These are phyloP conservation scores for Austroboletus eburneus DNA, from an alignment of 768 basidiomycete species.

Conservation along the genomic window DNA sequence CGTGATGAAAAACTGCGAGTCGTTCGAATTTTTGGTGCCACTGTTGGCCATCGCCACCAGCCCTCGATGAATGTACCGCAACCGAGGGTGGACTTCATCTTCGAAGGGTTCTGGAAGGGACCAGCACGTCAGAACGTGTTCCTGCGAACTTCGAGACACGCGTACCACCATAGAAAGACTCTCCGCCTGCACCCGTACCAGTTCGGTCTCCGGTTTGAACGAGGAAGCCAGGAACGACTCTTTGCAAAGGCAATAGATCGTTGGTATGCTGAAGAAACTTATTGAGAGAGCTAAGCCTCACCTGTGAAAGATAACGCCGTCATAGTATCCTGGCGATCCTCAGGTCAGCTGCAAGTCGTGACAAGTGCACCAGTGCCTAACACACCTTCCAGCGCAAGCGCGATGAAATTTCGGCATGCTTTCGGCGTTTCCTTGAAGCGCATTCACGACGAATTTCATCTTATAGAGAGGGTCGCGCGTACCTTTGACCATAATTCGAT, in stretches of 20 bases:
- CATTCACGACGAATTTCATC: not conserved
- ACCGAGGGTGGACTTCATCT: conserved; percentile 89
- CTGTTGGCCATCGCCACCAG: conserved; percentile 93
- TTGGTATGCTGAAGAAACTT: not conserved
- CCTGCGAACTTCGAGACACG: not conserved
- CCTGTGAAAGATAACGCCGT: conserved; percentile 93
- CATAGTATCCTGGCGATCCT: conserved; percentile 76
- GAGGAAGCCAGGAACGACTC: conserved; percentile 87
- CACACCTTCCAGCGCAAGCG: conserved; percentile 86
- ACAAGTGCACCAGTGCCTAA: conserved; percentile 14
- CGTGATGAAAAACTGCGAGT: conserved; percentile 94
- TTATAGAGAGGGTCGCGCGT: conserved; percentile 4
- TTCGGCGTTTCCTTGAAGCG: conserved; percentile 79
- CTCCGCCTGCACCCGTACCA: conserved; percentile 87
- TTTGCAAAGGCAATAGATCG: conserved; percentile 18
- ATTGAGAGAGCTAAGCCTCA: conserved; percentile 24
- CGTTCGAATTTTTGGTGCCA: conserved; percentile 83
- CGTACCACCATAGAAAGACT: conserved; percentile 89
- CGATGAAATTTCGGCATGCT: conserved; percentile 87
- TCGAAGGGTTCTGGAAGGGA: conserved; percentile 72
- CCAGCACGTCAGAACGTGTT: not conserved
- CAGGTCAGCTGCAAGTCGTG: conserved; percentile 5
- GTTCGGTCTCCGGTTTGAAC: conserved; percentile 95
- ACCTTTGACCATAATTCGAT: conserved; percentile 94
- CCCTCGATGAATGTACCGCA: conserved; percentile 87